Percentiles rank a stretch among this genome's conserved stretches.
These are phyloP conservation scores for Coleophoma crateriformis DNA, from an alignment of 2,329 filamentous ascomycete species.

Conservation along the genomic window DNA sequence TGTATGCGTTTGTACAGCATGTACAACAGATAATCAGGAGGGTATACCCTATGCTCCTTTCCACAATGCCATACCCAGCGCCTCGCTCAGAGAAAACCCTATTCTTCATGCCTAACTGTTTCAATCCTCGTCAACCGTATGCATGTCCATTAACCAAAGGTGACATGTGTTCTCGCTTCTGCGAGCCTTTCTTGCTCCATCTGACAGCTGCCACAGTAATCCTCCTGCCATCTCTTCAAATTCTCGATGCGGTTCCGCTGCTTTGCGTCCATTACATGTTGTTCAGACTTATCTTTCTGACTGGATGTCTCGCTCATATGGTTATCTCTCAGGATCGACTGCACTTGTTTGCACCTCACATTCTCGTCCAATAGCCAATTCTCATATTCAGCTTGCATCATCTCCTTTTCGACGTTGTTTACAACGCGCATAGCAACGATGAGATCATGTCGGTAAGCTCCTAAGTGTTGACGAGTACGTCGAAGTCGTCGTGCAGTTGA, in stretches of 20 bases:
- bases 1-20: too few species aligned
- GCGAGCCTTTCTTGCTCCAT: slow-evolving; percentile 23
- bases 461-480: slow-evolving; percentile 76
- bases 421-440: slow-evolving; percentile 86
- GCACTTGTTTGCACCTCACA: slow-evolving; percentile 62
- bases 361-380: slow-evolving; percentile 84
- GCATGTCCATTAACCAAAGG: slow-evolving; percentile 15
- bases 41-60: background rate
- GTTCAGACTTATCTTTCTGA: slow-evolving; percentile 18
- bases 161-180: slow-evolving; percentile 12
- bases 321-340: slow-evolving; percentile 35
- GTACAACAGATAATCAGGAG: background rate
- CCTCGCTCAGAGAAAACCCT: background rate
- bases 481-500: slow-evolving; percentile 60
- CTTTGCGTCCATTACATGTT: slow-evolving; percentile 15
- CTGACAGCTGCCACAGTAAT: slow-evolving; percentile 58
- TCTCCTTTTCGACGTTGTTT: slow-evolving; percentile 82
- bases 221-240: slow-evolving; percentile 49
- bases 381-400: slow-evolving; percentile 86
- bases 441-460: slow-evolving; percentile 80
- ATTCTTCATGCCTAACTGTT: background rate
- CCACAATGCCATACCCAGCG: background rate
- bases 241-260: slow-evolving; percentile 30
- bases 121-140: background rate
- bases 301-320: slow-evolving; percentile 14